Evolutionary conservation across 2,329 filamentous ascomycete genomes (phyloP).

Genomic region (Fusarium continuum): DNA sequence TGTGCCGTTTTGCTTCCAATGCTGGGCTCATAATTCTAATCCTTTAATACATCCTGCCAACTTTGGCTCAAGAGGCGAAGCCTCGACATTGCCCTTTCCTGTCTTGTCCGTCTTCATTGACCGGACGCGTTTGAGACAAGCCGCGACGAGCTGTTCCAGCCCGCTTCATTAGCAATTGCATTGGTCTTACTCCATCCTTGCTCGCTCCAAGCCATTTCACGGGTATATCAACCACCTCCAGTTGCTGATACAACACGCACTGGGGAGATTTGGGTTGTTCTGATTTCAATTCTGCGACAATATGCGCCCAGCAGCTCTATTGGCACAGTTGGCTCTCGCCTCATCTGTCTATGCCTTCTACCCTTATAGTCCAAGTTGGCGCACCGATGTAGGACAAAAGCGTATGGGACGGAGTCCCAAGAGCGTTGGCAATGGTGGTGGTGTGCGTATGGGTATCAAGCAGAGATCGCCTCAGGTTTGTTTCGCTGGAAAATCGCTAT

Average conservation of each 20-base stretch:
- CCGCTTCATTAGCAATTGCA: conserved; percentile 21
- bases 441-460: conserved; percentile 54
- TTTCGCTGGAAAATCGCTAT: conserved; percentile 12
- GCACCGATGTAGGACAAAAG: conserved; percentile 42
- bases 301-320: conserved; percentile 53
- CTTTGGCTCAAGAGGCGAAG: conserved; percentile 22
- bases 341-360: conserved; percentile 59
- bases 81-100: conserved; percentile 4
- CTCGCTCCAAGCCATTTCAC: conserved; percentile 6
- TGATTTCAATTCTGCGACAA: conserved; percentile 31
- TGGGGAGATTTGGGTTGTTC: conserved; percentile 7
- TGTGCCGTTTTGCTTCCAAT: conserved; percentile 39
- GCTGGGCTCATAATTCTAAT: conserved; percentile 46
- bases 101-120: conserved; percentile 11
- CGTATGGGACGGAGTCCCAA: conserved; percentile 37
- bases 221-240: conserved; percentile 19
- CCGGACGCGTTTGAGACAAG: conserved; percentile 35
- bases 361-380: conserved; percentile 54
- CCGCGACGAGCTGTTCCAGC: conserved; percentile 28
- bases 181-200: background rate
- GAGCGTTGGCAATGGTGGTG: conserved; percentile 27
- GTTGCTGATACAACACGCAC: background rate
- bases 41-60: conserved; percentile 40
- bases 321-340: conserved; percentile 59
- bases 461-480: conserved; percentile 50